A percentile compares a stretch with the other conserved stretches of the same genome.
Conservation (phyloP, 2,329 filamentous ascomycete genomes). For the Alternaria gansuensis region DNA sequence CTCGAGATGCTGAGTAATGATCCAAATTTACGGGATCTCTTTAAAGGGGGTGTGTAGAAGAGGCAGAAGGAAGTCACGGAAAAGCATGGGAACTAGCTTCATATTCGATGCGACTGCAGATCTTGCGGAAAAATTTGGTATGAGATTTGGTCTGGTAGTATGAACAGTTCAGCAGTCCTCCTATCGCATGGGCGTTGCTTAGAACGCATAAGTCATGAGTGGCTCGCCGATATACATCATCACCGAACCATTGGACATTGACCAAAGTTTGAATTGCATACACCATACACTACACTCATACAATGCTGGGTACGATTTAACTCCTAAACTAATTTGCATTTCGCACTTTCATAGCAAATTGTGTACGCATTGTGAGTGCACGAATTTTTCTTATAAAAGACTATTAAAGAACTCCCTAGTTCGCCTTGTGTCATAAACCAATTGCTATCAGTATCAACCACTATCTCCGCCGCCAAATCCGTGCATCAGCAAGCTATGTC, state of each 20-base stretch:
- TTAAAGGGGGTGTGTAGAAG: slow-evolving; percentile 38
- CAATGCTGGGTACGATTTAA: too few species aligned
- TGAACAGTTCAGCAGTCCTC: too few species aligned
- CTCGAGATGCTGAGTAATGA: slow-evolving; percentile 37
- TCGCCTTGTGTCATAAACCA: not conserved
- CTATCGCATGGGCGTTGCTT: too few species aligned
- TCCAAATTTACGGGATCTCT: slow-evolving; percentile 35
- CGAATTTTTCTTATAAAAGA: not conserved
- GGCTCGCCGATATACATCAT: not conserved
- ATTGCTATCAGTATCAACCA: not conserved
- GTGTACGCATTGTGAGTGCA: not conserved
- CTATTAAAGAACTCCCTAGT: not conserved
- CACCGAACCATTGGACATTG: not conserved
- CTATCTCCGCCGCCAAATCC: not conserved
- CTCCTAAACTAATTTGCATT: too few species aligned
- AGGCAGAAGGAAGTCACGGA: slow-evolving; percentile 32
- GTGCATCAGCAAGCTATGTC: not conserved
- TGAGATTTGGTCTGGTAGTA: too few species aligned
- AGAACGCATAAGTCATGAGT: not conserved
- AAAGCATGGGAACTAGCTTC: slow-evolving; percentile 25
- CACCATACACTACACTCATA: too few species aligned
- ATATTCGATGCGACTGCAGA: not conserved
- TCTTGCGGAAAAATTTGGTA: too few species aligned
- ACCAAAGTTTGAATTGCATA: too few species aligned
- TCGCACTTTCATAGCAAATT: not conserved